phyloP scores from a whole-genome alignment of 148 eudicot species.

The Dianthus caryophyllus region DNA sequence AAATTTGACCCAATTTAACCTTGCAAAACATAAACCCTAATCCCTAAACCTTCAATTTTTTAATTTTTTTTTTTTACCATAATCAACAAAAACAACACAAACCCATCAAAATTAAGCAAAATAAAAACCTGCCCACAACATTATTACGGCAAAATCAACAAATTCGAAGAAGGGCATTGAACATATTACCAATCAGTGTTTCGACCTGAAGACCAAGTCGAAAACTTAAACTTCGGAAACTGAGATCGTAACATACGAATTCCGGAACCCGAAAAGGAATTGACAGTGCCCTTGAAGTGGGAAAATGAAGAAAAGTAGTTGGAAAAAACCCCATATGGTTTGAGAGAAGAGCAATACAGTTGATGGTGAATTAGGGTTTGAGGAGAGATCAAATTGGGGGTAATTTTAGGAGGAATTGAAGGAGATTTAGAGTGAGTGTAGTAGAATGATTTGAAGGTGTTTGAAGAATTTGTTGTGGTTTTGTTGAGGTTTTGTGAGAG shows the following conservation, averaged over 20 bases:
- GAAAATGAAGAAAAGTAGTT: constrained; percentile 26
- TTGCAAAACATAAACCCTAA: not conserved
- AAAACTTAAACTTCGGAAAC: constrained; percentile 18
- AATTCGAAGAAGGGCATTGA: not conserved
- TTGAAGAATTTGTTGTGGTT: constrained; percentile 8
- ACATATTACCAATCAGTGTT: constrained; percentile 37
- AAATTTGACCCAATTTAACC: not conserved
- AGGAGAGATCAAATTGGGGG: not conserved
- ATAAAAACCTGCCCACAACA: constrained; percentile 3
- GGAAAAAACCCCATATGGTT: constrained; percentile 26
- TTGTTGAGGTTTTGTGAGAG: constrained; percentile 29
- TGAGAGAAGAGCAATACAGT: constrained; percentile 31
- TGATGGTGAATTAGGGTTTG: constrained; percentile 20
- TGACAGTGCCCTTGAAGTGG: constrained; percentile 28
- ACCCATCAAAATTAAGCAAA: constrained; percentile 16
- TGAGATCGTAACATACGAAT: constrained; percentile 10
- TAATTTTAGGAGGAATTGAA: not conserved
- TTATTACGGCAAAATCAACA: not conserved
- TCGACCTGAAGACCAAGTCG: constrained; percentile 21
- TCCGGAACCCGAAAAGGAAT: constrained; percentile 22
- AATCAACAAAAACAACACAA: constrained; percentile 5
- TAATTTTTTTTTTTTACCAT: not conserved
- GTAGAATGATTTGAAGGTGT: constrained; percentile 7
- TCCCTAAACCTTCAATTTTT: not conserved
- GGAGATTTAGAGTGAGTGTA: constrained; percentile 23